Evolutionary conservation across 225 moss, liverwort and hornwort species (phyloP).

Genomic region (Pseudisothecium myosuroides): DNA sequence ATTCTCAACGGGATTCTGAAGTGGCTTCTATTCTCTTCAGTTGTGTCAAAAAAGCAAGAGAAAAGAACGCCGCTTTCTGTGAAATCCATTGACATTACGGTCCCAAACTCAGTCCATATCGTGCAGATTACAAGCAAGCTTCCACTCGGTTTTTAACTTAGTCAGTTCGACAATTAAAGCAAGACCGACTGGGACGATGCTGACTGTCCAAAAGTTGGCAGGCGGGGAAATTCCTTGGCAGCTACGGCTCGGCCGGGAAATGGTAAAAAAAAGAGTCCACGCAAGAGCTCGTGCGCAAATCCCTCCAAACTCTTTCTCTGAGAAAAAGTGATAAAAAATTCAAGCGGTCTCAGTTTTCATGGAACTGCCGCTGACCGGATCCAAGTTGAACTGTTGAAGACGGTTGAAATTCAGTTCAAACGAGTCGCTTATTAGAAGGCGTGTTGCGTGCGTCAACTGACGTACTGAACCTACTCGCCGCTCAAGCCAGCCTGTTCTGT

Average conservation of each 20-base stretch:
- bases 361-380: background rate
- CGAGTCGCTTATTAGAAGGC: background rate
- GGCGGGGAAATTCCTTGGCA: too few species aligned
- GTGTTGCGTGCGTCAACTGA: background rate
- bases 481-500: too few species aligned
- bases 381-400: background rate
- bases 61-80: background rate
- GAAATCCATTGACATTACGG: background rate
- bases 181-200: too few species aligned
- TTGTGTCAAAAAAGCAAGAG: background rate
- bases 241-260: background rate
- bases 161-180: background rate
- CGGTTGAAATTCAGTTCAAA: background rate
- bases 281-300: background rate
- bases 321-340: background rate
- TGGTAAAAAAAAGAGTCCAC: background rate
- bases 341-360: background rate
- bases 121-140: background rate
- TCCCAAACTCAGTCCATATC: background rate
- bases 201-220: too few species aligned
- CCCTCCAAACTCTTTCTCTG: background rate
- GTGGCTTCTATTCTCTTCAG: background rate
- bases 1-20: background rate
- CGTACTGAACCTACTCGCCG: too few species aligned
- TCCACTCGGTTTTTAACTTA: background rate